Evolutionary conservation across 495 filamentous ascomycete genomes (phyloP), one percentile per base, ranked within the genome.

Genomic region (Penicillium pancosmium): DNA sequence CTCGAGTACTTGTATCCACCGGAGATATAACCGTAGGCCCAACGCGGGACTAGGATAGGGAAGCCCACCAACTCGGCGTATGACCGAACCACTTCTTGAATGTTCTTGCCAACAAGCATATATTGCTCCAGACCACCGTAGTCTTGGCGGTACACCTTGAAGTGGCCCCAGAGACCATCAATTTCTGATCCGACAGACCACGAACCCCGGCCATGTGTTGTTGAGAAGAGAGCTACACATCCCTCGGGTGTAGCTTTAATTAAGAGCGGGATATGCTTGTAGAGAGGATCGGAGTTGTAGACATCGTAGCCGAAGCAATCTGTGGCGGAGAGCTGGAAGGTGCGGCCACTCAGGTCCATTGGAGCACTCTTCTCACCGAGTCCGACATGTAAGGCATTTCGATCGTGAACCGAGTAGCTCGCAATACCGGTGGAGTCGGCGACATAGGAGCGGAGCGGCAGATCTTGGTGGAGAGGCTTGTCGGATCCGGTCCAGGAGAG

Each of bases 231-330:
- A 1, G 80, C 86, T 13, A 89, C 80, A 33, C 83, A 86, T 7
- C 85, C 86, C 9, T 80, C 64, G 0, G 82, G 76, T 1, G 80
- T 84, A 5, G 81, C 84, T 55, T 86, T 86, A 69, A 90, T 86
- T 23, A 90, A 69, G 0, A 90, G 77, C 0, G 88, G 87, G 40
- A 88, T 86, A 58, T 89, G 84, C 69, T 90, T 90, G 76, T 90
- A 90, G 49, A 90, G 74, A 13, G 88, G 87, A 67, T 90, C 88
- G 44, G 85, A 85, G 18, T 83, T 81, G 67, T 88, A 85, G 23
- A 84, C 80, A 63, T 90, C 86, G 69, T 90, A 90, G 18, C 85
- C 84, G 57, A 88, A 89, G 50, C 79, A 85, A 68, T 90, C 88
- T 19, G 84, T 88, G 9, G 85, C 85, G 4, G 85, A 82, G 50